phyloP scores from a whole-genome alignment of 768 basidiomycete species.

The Sistotremastrum suecicum region DNA sequence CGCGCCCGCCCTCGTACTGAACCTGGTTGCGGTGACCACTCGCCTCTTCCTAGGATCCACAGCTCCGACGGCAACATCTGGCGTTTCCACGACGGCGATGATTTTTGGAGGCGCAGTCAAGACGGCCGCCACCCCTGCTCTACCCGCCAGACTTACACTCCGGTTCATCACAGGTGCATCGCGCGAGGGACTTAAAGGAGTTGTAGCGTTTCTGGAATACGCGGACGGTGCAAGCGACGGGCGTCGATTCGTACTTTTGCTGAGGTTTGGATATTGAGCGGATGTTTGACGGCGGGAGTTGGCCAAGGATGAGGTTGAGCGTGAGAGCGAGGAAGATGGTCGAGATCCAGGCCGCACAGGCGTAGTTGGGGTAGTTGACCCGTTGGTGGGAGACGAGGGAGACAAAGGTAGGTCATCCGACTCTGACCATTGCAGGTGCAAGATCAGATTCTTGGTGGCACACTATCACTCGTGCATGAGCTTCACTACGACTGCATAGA shows the following conservation, averaged over 20 bases:
- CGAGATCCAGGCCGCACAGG: constrained; percentile 16
- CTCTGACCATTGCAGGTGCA: constrained; percentile 81
- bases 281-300: constrained; percentile 25
- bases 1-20: constrained; percentile 71
- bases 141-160: constrained; percentile 22
- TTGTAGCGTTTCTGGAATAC: constrained; percentile 29
- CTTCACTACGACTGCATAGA: background rate
- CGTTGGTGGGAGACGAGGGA: constrained; percentile 4
- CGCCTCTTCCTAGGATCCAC: constrained; percentile 74
- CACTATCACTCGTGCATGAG: constrained; percentile 33
- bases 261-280: background rate
- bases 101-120: constrained; percentile 76
- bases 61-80: constrained; percentile 80
- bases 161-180: constrained; percentile 25
- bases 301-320: constrained; percentile 35
- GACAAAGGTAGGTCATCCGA: constrained; percentile 23
- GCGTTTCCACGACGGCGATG: constrained; percentile 72
- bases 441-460: constrained; percentile 74
- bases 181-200: constrained; percentile 32
- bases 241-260: constrained; percentile 4
- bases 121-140: constrained; percentile 60
- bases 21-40: constrained; percentile 78
- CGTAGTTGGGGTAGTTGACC: constrained; percentile 8
- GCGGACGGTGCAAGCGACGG: constrained; percentile 12
- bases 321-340: constrained; percentile 35